Evolutionary conservation across 2,329 filamentous ascomycete genomes (phyloP), one percentile per base, ranked within the genome.

Genomic region (Nemania diffusa): DNA sequence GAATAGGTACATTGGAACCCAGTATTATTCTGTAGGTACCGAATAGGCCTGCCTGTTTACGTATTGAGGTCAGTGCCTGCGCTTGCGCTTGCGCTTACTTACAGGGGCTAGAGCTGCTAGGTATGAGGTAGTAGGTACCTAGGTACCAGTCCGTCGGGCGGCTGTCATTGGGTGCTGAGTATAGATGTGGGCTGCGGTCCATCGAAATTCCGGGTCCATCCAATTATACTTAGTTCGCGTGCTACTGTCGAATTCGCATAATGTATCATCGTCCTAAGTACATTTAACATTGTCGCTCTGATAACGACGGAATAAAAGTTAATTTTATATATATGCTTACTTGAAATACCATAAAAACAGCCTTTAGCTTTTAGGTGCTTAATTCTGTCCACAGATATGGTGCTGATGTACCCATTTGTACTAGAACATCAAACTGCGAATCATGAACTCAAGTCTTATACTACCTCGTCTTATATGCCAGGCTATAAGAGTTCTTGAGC

Each of bases 1-100:
- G 20, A 51, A n/a, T n/a, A n/a, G n/a, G 42, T 52, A 26, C 44
- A 60, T 57, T 56, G 63, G 57, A 61, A 29, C 34, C 32, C 32
- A 34, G 32, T 34, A 34, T 34, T 5, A 34, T 58, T 20, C 11
- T 29, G 26, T 52, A 3, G 26, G 9, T 52, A 34, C 62, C n/a
- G n/a, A n/a, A n/a, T n/a, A n/a, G n/a, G n/a, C n/a, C n/a, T n/a
- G 32, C 52, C 26, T 11, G 66, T 62, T 63, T 62, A 65, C 62
- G 65, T 68, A 69, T n/a, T 65, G 64, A 65, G 61, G 65, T 65
- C 64, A 69, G 65, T 69, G 68, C 68, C 68, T 69, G 57, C 24
- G 13, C 51, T 42, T 29, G 55, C 63, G 58, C 58, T 32, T 52
- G 15, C 42, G 42, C 8, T 7, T 13, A 13, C 34, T 40, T 61